These are phyloP conservation scores for Malus asiatica DNA, from an alignment of 306 rosid genomes.

Conservation along the genomic window DNA sequence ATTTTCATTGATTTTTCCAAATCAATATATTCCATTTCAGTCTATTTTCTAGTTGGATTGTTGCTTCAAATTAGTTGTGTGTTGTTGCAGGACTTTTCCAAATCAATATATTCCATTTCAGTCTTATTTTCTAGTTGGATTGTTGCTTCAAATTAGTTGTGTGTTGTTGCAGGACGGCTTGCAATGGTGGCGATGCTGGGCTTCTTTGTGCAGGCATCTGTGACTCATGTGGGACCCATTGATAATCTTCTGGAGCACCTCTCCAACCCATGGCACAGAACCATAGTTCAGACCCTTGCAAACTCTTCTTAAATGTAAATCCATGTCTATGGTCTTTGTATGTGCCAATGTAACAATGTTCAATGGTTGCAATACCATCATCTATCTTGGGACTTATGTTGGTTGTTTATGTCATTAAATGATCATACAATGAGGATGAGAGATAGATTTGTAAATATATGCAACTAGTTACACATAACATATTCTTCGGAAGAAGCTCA, in stretches of 20 bases:
- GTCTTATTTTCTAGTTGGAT: not conserved
- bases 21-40: not conserved
- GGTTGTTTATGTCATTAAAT: too few relatives aligned
- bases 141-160: not conserved
- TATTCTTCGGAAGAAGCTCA: too few relatives aligned
- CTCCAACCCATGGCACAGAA: constrained; percentile 89
- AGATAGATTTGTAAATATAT: too few relatives aligned
- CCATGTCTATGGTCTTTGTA: not conserved
- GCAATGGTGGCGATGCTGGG: constrained; percentile 94
- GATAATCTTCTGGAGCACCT: constrained; percentile 90
- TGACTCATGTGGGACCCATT: constrained; percentile 84
- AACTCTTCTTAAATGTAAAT: constrained; percentile 29
- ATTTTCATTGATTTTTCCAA: not conserved
- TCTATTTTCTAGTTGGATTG: not conserved
- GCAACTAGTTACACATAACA: too few relatives aligned
- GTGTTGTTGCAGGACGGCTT: constrained; percentile 49
- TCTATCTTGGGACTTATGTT: too few relatives aligned
- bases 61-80: not conserved
- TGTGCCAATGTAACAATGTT: not conserved
- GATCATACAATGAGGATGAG: too few relatives aligned
- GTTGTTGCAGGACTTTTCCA: constrained; percentile 33
- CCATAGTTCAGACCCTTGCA: constrained; percentile 66
- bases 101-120: not conserved
- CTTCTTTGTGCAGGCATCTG: constrained; percentile 81
- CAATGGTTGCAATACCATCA: not conserved